Evolutionary conservation across 1,139 yeast genomes (phyloP).

Genomic region (Diutina sp.): DNA sequence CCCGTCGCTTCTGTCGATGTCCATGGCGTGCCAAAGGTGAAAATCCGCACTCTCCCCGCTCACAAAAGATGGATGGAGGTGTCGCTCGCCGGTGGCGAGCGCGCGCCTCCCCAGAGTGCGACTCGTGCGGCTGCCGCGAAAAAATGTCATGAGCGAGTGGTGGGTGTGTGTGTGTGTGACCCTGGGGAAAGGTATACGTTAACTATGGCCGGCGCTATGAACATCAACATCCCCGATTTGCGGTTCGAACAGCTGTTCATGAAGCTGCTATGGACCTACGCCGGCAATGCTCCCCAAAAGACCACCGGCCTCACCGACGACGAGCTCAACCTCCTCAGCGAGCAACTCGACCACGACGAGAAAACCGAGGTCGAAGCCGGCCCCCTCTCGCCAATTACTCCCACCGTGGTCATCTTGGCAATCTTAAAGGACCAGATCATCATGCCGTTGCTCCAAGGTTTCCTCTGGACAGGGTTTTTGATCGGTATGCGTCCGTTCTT

Average conservation of each 20-base stretch:
- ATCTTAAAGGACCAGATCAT: constrained; percentile 49
- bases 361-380: constrained; percentile 4
- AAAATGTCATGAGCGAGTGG: too few relatives aligned
- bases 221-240: constrained; percentile 40
- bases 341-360: constrained; percentile 5
- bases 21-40: constrained; percentile 12
- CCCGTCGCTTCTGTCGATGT: constrained; percentile 24
- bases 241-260: constrained; percentile 53
- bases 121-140: neutral
- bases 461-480: constrained; percentile 25
- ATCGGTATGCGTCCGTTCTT: constrained; percentile 20
- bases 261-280: constrained; percentile 28
- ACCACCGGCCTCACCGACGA: constrained; percentile 11
- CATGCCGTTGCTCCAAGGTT: constrained; percentile 50
- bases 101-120: neutral
- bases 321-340: constrained; percentile 12
- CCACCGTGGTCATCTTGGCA: constrained; percentile 38
- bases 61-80: too few relatives aligned
- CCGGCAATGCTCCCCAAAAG: constrained; percentile 8
- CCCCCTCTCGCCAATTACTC: constrained; percentile 30
- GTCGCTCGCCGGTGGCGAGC: too few relatives aligned
- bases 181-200: too few relatives aligned
- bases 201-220: neutral
- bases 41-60: neutral
- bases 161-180: too few relatives aligned